Base-by-base conservation (phyloP, 306 rosid species). In the Inga oerstediana region DNA sequence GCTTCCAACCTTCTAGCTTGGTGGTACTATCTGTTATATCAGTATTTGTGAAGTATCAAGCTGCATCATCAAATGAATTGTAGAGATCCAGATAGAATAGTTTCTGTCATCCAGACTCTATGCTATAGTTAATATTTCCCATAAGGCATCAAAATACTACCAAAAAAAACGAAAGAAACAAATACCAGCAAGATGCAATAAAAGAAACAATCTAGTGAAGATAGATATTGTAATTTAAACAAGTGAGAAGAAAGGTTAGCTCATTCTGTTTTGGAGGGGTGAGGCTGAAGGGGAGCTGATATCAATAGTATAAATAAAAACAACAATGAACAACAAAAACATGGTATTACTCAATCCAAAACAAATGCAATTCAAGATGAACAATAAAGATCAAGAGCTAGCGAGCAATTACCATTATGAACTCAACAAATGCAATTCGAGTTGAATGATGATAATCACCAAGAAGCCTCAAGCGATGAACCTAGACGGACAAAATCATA, bases 391-490 rank as follows among this genome's bases (percentile, higher is more conserved):
- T 52, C 24, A 68, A 59, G 77, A 71, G 70, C 35, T 73, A 32
- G 10, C 0, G 54, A 80, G 78, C 79, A 84, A 74, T 83, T 92
- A 96, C 99, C 93, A 96, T 68, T 7, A 88, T 52, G 79, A 96
- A 96, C 83, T 96, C 99, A 65, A 96, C 98, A 87, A 96, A 96
- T 4, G 97, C 97, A 85, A 96, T 96, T 32, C 97, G 97, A 82
- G 99, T 96, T 64, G 98, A 94, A 84, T 96, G 99, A 77, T 96
- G 99, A 79, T 92, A 91, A 82, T 96, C 99, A 59, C 99, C 99
- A 54, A 96, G 98, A 52, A 96, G 94, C 98, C 98, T 91, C 91
- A 96, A 74, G 73, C 97, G 97, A 58, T 90, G 98, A 82, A 96
- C 99, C 99, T 96, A 69, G 39, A 88, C 74, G 69, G 54, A 77